Evolutionary conservation across 495 filamentous ascomycete genomes (phyloP), one percentile per base, ranked within the genome.

Genomic region (Tuber microsphaerosporum): DNA sequence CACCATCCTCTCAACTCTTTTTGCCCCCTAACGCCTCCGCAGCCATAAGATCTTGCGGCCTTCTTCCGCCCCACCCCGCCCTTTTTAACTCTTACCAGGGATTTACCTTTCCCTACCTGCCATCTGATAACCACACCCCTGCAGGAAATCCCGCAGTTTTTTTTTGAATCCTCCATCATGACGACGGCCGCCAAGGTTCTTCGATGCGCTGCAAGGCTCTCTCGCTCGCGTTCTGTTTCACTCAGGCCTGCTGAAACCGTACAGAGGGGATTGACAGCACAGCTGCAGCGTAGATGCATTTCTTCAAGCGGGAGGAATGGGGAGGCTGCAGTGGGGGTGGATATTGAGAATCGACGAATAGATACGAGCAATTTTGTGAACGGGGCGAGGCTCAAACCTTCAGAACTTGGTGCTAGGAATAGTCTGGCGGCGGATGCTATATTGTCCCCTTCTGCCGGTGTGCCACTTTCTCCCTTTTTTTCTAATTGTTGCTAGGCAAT

Each of bases 401-500:
- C 70, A 2, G 76, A 79, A 20, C 56, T 79, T 48, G 42, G 75
- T 31, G 70, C 81, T 37, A 73, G 76, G 26, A 43, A 34, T 48
- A 71, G 75, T 4, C 37, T 83, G 42, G 56, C 45, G n/a, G 79
- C 76, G 37, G 81, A 81, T 75, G 74, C 75, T 12, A 81, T 79
- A 76, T 77, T 80, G 69, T 81, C 76, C 46, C 81, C 81, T 70
- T 72, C 73, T 75, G 81, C 81, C 69, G 81, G 81, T 83, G 77
- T 20, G 61, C 44, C 19, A 12, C 51, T 70, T 31, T n/a, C 37
- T 7, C n/a, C 6, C 44, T 9, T 48, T 8, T 44, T 44, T 37
- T 31, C 26, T 2, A 8, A 70, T 74, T 65, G 10, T n/a, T 71
- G 45, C 48, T n/a, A 31, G 41, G 34, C 41, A 72, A 51, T 46